Base-by-base conservation (phyloP, 73 alveolate genomes). In the Tetrahymena thermophila region DNA sequence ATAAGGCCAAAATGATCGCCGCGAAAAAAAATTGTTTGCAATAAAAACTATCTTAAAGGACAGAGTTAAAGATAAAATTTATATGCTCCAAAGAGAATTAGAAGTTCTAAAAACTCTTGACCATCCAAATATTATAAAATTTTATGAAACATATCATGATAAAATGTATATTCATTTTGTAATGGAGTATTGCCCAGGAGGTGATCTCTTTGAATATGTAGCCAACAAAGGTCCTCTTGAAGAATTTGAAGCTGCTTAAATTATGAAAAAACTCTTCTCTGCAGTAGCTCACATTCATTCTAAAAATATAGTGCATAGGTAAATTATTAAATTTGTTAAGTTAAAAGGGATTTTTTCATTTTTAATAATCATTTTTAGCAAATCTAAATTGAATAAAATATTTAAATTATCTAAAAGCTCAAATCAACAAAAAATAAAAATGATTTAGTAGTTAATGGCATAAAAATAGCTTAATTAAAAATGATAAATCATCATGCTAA, bases 111-210 rank as follows among this genome's bases (percentile, higher is more conserved):
- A 94, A 56, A 55, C 56, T 17, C 95, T 97, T 95, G 99, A 98
- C 94, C 99, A 97, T 95, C 99, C 99, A 16, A 97, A 97, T 93
- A 97, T 97, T 84, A 97, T 97, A 50, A 97, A 97, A 58, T 94
- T 97, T 40, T 96, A 94, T 42, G 99, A 97, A 58, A 97, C 97
- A 35, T 97, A 97, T 96, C 98, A 97, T 84, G 96, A 97, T 35
- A 98, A 97, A n/a, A 71, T 96, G 94, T 95, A 97, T 93, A 96
- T 96, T 95, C 98, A 96, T 93, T 94, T 97, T 83, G 98, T 97
- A 5, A 97, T 97, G 96, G 99, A 97, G 96, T 96, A 96, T 96
- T 96, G 98, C 35, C 93, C 94, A 58, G 98, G 98, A 44, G 98
- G 98, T 13, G 98, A 97, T 38, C 94, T 97, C 93, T 43, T 96